Percentiles rank a stretch among this genome's conserved stretches.
phyloP scores from a whole-genome alignment of 2,329 filamentous ascomycete genomes.

The Cladosporium sp. region DNA sequence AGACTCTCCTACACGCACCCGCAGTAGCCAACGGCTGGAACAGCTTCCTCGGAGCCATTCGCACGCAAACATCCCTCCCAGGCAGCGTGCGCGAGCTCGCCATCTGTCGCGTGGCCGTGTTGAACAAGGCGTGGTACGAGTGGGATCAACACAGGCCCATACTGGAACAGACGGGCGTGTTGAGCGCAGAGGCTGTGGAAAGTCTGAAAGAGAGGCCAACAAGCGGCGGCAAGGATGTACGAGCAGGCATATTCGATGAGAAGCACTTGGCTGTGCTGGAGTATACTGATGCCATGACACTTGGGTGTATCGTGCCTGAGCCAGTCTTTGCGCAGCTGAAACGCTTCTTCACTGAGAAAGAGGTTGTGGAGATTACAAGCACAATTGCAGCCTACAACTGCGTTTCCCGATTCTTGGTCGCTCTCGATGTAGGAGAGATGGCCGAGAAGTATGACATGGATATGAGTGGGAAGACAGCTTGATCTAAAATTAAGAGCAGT shows the following conservation, averaged over 20 bases:
- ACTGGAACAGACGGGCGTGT: constrained; percentile 65
- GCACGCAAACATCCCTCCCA: constrained; percentile 54
- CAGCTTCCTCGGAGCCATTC: constrained; percentile 58
- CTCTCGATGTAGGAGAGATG: constrained; percentile 65
- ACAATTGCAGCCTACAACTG: constrained; percentile 83
- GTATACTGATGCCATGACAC: constrained; percentile 84
- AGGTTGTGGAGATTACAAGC: constrained; percentile 79
- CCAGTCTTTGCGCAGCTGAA: constrained; percentile 67
- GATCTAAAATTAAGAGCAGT: not conserved
- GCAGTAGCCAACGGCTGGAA: constrained; percentile 62
- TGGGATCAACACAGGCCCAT: constrained; percentile 76
- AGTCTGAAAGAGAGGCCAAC: constrained; percentile 43
- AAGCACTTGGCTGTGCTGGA: constrained; percentile 68
- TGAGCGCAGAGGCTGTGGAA: constrained; percentile 51
- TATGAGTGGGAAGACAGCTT: constrained; percentile 27
- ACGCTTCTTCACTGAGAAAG: constrained; percentile 64
- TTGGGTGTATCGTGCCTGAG: constrained; percentile 68
- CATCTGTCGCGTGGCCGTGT: constrained; percentile 77
- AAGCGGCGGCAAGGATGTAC: constrained; percentile 28
- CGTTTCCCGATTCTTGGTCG: constrained; percentile 80
- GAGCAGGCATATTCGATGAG: constrained; percentile 50
- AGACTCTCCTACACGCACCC: constrained; percentile 57
- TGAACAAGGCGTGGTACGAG: constrained; percentile 83
- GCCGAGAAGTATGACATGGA: constrained; percentile 36
- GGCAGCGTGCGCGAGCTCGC: constrained; percentile 69